Percentiles rank a stretch among this genome's conserved stretches.
Conservation (phyloP, 345 rosid genomes). For the Hibiscus trionum region DNA sequence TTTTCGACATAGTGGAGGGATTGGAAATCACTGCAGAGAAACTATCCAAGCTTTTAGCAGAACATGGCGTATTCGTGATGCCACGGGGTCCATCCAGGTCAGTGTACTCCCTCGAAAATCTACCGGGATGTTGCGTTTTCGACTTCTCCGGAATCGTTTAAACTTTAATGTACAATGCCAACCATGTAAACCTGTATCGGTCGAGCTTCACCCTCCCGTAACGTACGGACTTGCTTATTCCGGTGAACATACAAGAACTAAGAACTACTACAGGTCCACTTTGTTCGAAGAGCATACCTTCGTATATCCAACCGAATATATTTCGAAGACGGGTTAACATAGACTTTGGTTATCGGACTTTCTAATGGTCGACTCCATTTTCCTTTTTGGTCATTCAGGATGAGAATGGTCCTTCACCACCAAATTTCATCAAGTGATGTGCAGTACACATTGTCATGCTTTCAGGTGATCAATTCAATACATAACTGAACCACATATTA, state of each 20-base stretch:
- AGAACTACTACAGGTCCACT: background rate
- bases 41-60: constrained; percentile 55
- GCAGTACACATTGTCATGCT: constrained; percentile 54
- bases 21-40: constrained; percentile 41
- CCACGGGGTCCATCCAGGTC: constrained; percentile 53
- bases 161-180: background rate
- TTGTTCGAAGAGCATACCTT: too few species aligned
- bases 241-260: background rate
- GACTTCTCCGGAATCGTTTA: background rate
- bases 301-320: too few species aligned
- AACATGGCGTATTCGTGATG: constrained; percentile 59
- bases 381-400: constrained; percentile 29
- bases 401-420: constrained; percentile 76
- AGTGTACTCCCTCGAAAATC: constrained; percentile 4
- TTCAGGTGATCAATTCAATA: constrained; percentile 38
- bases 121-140: background rate
- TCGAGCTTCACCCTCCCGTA: too few species aligned
- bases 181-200: background rate
- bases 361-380: background rate
- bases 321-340: background rate
- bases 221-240: background rate
- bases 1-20: constrained; percentile 43
- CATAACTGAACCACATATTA: background rate
- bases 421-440: constrained; percentile 76
- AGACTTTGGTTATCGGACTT: background rate